A percentile compares a stretch with the other conserved stretches of the same genome.
Conservation (phyloP, 2,329 filamentous ascomycete genomes). For the Paecilomyces variotii region DNA sequence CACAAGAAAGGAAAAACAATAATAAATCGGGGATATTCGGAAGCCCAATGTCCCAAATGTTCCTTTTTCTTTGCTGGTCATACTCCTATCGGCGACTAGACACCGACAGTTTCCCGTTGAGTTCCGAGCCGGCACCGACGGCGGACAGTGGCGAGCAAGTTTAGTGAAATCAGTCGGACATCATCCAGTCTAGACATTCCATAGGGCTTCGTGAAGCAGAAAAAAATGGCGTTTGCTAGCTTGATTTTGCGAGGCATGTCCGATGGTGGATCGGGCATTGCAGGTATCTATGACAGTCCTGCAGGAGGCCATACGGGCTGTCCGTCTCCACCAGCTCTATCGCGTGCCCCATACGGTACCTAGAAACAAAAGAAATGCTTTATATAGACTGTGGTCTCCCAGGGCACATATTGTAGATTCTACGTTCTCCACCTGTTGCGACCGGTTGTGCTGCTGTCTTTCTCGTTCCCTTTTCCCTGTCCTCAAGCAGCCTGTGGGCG, state of each 20-base stretch:
- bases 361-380: neutral
- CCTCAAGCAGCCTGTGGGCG: neutral
- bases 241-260: neutral
- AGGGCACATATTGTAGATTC: neutral
- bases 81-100: neutral
- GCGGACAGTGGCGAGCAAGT: neutral
- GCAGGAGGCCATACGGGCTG: neutral
- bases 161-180: neutral
- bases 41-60: too few species aligned
- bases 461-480: neutral
- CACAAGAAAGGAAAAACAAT: neutral
- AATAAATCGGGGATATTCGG: too few species aligned
- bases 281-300: neutral
- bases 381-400: neutral
- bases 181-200: neutral
- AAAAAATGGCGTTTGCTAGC: neutral
- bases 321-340: neutral
- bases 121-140: neutral
- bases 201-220: neutral
- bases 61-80: neutral
- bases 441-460: neutral
- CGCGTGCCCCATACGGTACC: neutral
- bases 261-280: neutral
- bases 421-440: neutral
- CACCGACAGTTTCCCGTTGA: neutral